Evolutionary conservation across 2,329 filamentous ascomycete species (phyloP).

Genomic region (Fusarium pseudocircinatum): DNA sequence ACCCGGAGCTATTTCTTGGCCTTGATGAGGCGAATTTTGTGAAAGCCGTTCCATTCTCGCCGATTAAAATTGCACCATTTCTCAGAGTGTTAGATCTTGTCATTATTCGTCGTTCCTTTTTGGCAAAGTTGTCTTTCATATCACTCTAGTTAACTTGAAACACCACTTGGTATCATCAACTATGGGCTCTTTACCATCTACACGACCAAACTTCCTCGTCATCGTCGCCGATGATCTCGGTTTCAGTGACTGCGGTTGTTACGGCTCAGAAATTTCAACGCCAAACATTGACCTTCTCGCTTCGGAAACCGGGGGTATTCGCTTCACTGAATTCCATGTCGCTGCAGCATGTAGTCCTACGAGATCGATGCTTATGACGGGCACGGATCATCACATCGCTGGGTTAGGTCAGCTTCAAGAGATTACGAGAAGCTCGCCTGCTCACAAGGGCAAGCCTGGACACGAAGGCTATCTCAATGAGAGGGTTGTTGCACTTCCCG

Average conservation of each 20-base stretch:
- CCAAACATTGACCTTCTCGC: slow-evolving; percentile 49
- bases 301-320: slow-evolving; percentile 56
- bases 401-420: slow-evolving; percentile 65
- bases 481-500: background rate
- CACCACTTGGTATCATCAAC: background rate
- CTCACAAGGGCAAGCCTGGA: background rate
- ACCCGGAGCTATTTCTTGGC: background rate
- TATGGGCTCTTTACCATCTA: background rate
- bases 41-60: background rate
- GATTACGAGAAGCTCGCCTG: slow-evolving; percentile 1
- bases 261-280: slow-evolving; percentile 47
- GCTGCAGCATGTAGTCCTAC: slow-evolving; percentile 73
- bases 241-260: slow-evolving; percentile 46
- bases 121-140: background rate
- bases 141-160: background rate
- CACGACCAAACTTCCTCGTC: slow-evolving; percentile 49
- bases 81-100: background rate
- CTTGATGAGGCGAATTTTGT: background rate
- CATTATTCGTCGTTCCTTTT: no score
- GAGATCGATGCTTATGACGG: slow-evolving; percentile 72
- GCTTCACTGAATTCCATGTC: slow-evolving; percentile 72
- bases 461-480: background rate
- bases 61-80: background rate
- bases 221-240: slow-evolving; percentile 50
- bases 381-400: slow-evolving; percentile 50